A percentile compares a stretch with the other conserved stretches of the same genome.
These are phyloP conservation scores for Phytophthora meadii DNA, from an alignment of 352 stramenopile species.

Conservation along the genomic window DNA sequence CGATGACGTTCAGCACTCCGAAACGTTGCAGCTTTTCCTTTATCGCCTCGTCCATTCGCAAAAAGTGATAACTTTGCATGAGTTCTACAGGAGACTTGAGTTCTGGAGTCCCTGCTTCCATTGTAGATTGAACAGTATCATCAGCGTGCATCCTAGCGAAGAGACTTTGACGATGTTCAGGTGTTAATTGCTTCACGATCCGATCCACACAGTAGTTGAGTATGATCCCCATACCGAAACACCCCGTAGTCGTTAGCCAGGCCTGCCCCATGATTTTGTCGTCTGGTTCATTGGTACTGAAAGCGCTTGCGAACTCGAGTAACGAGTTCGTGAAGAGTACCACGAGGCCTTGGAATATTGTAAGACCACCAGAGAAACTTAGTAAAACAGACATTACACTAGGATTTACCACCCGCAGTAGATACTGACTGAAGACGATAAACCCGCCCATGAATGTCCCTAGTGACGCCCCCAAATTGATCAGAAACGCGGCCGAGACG, in stretches of 20 bases:
- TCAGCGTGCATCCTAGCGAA: slow-evolving; percentile 25
- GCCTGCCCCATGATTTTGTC: slow-evolving; percentile 43
- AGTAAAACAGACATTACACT: slow-evolving; percentile 54
- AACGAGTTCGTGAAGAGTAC: slow-evolving; percentile 65
- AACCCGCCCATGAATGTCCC: slow-evolving; percentile 59
- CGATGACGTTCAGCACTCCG: slow-evolving; percentile 91
- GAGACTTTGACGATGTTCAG: slow-evolving; percentile 22
- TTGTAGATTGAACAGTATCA: slow-evolving; percentile 20
- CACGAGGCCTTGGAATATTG: slow-evolving; percentile 74
- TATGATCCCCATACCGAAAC: slow-evolving; percentile 87
- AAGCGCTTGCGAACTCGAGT: slow-evolving; percentile 37
- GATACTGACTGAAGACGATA: slow-evolving; percentile 58
- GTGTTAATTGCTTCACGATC: slow-evolving; percentile 48
- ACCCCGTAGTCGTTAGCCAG: slow-evolving; percentile 80
- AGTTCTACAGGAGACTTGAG: slow-evolving; percentile 34
- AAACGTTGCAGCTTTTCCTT: slow-evolving; percentile 76
- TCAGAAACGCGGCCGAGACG: slow-evolving; percentile 35
- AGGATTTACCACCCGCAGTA: slow-evolving; percentile 58
- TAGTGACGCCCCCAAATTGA: slow-evolving; percentile 53
- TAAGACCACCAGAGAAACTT: slow-evolving; percentile 65
- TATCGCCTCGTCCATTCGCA: slow-evolving; percentile 44
- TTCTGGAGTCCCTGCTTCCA: slow-evolving; percentile 22
- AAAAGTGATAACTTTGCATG: slow-evolving; percentile 24
- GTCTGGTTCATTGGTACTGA: slow-evolving; percentile 20
- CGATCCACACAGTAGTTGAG: slow-evolving; percentile 51